Evolutionary conservation across 2,329 filamentous ascomycete genomes (phyloP).

Genomic region (Helotiales sp.): DNA sequence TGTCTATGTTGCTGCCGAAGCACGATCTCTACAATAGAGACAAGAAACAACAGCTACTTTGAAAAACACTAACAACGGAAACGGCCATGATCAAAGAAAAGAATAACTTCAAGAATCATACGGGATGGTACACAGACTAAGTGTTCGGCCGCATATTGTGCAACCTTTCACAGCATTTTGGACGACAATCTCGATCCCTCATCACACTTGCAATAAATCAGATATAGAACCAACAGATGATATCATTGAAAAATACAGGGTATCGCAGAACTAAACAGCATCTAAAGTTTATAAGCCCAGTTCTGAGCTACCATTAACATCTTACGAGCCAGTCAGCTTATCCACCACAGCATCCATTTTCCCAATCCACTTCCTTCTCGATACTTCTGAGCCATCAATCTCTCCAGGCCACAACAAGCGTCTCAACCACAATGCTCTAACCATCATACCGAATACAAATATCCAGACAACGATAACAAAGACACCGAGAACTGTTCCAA

Average conservation of each 20-base stretch:
- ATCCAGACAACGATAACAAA: constrained; percentile 67
- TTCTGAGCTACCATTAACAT: not conserved
- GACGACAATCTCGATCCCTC: not conserved
- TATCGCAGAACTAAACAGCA: not conserved
- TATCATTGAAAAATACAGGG: not conserved
- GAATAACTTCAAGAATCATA: too few species aligned
- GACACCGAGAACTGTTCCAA: constrained; percentile 68
- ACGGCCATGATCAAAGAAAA: too few species aligned
- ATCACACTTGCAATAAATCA: not conserved
- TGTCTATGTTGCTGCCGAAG: too few species aligned
- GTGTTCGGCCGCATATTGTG: not conserved
- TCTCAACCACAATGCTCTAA: constrained; percentile 62
- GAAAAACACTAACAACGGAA: too few species aligned
- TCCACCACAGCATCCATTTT: not conserved
- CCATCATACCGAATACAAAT: constrained; percentile 68
- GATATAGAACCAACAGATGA: not conserved
- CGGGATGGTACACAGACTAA: too few species aligned
- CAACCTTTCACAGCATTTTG: not conserved
- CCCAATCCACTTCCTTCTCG: constrained; percentile 12
- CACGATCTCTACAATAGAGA: too few species aligned
- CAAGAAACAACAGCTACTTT: too few species aligned
- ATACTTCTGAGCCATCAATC: constrained; percentile 17
- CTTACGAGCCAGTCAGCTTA: not conserved
- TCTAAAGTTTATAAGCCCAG: too few species aligned
- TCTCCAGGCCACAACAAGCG: constrained; percentile 73